A percentile compares a stretch with the other conserved stretches of the same genome.
Evolutionary conservation across 2,329 filamentous ascomycete genomes (phyloP).

Genomic region (Fusarium mundagurra): DNA sequence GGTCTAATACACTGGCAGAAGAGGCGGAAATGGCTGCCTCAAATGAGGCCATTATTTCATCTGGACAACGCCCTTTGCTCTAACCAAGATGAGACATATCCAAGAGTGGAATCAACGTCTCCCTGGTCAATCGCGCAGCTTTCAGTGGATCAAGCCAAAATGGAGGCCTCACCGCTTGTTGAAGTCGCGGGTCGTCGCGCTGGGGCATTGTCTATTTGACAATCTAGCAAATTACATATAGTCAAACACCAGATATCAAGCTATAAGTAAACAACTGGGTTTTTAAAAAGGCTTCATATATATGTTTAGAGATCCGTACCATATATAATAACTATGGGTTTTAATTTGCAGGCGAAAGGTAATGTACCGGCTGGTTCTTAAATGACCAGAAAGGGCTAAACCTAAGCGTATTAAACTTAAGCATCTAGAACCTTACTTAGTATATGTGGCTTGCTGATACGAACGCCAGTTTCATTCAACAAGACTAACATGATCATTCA

Average conservation of each 20-base stretch:
- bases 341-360: too few species aligned
- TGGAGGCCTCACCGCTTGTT: not conserved
- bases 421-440: not conserved
- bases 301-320: too few species aligned
- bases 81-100: not conserved
- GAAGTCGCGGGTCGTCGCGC: not conserved
- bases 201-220: not conserved
- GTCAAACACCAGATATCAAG: too few species aligned
- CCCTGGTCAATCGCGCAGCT: not conserved
- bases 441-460: not conserved
- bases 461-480: not conserved
- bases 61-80: not conserved
- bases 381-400: not conserved
- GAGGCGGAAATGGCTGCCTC: not conserved
- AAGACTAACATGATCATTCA: not conserved
- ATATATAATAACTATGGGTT: too few species aligned
- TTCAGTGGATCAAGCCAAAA: not conserved
- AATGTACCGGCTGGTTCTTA: not conserved
- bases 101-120: not conserved
- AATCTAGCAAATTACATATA: not conserved
- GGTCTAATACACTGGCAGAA: not conserved
- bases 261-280: too few species aligned
- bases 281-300: accelerated
- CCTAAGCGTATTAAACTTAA: not conserved
- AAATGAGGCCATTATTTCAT: not conserved